Percentiles rank a stretch among this genome's conserved stretches.
These are phyloP conservation scores for Aspergillus fumigatus DNA, from an alignment of 2,329 filamentous ascomycete genomes.

Conservation along the genomic window DNA sequence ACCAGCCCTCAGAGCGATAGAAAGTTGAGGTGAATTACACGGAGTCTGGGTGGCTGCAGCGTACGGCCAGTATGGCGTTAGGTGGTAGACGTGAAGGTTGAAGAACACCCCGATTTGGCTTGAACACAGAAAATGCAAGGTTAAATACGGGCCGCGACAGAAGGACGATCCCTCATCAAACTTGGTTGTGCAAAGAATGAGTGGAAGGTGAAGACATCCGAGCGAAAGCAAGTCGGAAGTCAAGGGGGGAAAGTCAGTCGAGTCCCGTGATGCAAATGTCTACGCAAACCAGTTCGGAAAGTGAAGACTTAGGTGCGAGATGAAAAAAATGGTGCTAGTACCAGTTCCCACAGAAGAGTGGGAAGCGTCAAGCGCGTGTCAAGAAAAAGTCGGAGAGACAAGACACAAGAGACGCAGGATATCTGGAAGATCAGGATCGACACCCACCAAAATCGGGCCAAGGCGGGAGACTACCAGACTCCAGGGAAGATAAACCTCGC, in stretches of 20 bases:
- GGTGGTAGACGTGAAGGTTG: slow-evolving; percentile 9
- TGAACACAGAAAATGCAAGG: slow-evolving; percentile 18
- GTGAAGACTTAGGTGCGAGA: slow-evolving; percentile 4
- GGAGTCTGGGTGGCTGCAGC: slow-evolving; percentile 12
- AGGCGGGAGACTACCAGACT: background rate
- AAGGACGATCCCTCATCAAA: slow-evolving; percentile 20
- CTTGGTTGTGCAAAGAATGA: slow-evolving; percentile 12
- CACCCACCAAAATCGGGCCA: slow-evolving; percentile 9
- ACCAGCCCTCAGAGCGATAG: slow-evolving; percentile 20
- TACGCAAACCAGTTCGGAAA: background rate
- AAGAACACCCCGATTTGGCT: slow-evolving; percentile 16
- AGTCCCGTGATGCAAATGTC: slow-evolving; percentile 1
- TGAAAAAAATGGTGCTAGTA: slow-evolving; percentile 8
- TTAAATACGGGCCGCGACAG: slow-evolving; percentile 24
- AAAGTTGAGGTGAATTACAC: slow-evolving; percentile 13
- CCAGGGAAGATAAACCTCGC: slow-evolving; percentile 1
- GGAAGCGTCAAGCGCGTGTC: slow-evolving; percentile 6
- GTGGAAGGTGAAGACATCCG: slow-evolving; percentile 15
- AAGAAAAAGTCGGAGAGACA: slow-evolving; percentile 5
- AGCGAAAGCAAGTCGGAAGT: slow-evolving; percentile 11
- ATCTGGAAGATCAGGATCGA: slow-evolving; percentile 18
- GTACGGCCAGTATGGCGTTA: slow-evolving; percentile 14
- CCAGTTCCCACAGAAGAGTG: background rate
- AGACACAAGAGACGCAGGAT: slow-evolving; percentile 3
- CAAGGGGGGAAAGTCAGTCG: slow-evolving; percentile 8